Base-by-base conservation (phyloP, 169 alveolate species). In the Eimeria necatrix region DNA sequence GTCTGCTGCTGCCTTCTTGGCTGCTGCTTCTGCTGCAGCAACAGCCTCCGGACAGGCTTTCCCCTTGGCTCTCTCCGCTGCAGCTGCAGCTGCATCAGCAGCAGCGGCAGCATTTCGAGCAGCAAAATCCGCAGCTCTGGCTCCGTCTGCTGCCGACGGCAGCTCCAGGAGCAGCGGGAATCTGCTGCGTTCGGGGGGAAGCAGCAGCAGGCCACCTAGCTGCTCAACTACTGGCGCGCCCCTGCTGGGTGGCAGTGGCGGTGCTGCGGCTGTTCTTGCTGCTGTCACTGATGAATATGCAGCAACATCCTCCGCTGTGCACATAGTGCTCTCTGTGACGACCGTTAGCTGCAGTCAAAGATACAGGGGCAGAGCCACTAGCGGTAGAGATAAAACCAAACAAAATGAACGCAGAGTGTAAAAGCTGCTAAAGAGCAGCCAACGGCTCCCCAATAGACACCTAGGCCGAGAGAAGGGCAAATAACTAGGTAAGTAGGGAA, bases 11-110 rank as follows among this genome's bases (percentile, higher is more conserved):
- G 84, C 84, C 56, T 73, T 24, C 56, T 73, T 24, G 6, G 87
- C 87, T 48, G 87, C 24, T 76, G 87, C 87, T 76, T 76, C 87
- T 41, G 87, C 87, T 76, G 87, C 87, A 48, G 87, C 87, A 41
- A 49, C 87, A 12, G 64, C 61, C 48, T 76, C 87, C 16, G 87
- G 87, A 16, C 68, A 76, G 68, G 87, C 87, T 32, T 48, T 76
- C 64, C 87, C 32, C 24, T 76, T 41, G 10, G 87, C 87, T 26
- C 87, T 76, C 4, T 76, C 48, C 20, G 87, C 87, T 76, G 87
- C 87, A 10, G 87, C 87, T 73, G 84, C 84, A 4, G 84, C 84
- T 24, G 84, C 51, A 73, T 24, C 84, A 18, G 84, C 84, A 41
- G 84, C 84, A 41, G 84, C 84, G 9, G 84, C 84, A 22, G 84